phyloP scores from a whole-genome alignment of 2,329 filamentous ascomycete species.

The Fusarium sterilihyphosum region DNA sequence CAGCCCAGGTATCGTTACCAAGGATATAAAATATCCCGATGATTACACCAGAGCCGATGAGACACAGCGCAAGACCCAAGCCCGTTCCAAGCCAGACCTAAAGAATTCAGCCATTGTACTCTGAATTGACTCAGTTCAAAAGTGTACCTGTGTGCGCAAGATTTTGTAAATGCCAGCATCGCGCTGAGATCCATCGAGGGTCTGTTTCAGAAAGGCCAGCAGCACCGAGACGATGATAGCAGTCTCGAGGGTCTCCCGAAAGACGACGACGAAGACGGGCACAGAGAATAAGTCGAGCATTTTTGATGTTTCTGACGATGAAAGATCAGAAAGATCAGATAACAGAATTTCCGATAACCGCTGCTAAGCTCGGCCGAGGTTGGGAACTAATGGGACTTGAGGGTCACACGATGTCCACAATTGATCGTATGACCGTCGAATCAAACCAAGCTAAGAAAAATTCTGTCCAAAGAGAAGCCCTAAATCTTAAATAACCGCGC shows the following conservation, averaged over 20 bases:
- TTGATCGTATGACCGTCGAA: conserved; percentile 16
- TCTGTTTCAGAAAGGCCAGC: conserved; percentile 85
- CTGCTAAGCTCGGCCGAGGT: conserved; percentile 13
- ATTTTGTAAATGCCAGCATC: conserved; percentile 73
- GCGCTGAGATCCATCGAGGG: conserved; percentile 70
- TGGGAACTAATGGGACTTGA: conserved; percentile 8
- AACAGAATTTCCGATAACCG: conserved; percentile 25
- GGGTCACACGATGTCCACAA: conserved; percentile 36
- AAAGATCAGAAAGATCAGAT: conserved; percentile 27
- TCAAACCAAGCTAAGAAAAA: conserved; percentile 26
- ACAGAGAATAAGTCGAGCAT: conserved; percentile 79
- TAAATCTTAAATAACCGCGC: conserved; percentile 1
- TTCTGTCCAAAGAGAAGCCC: conserved; percentile 5
- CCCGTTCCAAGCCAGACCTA: conserved; percentile 66
- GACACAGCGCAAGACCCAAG: conserved; percentile 60
- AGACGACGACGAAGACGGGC: conserved; percentile 90
- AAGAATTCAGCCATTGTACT: background rate
- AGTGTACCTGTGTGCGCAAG: conserved; percentile 70
- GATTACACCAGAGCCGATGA: conserved; percentile 72
- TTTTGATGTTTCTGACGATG: conserved; percentile 20
- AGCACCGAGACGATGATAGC: conserved; percentile 87
- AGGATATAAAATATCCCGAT: conserved; percentile 78
- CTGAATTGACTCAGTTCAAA: background rate
- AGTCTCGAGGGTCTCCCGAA: conserved; percentile 85
- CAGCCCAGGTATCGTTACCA: conserved; percentile 73